These are phyloP conservation scores for Xerocomus minutiporus DNA, from an alignment of 1,284 basidiomycete species.

Conservation along the genomic window DNA sequence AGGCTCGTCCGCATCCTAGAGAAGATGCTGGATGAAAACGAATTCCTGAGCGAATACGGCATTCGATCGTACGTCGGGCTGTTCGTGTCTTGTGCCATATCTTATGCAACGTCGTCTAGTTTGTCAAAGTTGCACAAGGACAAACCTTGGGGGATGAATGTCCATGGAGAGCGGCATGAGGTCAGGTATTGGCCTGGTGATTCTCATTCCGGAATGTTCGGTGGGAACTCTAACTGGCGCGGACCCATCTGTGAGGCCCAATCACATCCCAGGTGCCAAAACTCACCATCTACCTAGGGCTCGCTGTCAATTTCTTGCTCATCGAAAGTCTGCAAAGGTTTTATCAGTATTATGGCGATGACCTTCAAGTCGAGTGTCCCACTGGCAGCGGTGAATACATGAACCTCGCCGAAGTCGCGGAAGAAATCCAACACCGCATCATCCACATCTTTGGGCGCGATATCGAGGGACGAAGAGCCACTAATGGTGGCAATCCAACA, in stretches of 20 bases:
- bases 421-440: conserved; percentile 95
- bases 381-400: conserved; percentile 94
- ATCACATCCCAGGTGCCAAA: background rate
- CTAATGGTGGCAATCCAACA: conserved; percentile 86
- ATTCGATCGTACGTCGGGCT: conserved; percentile 70
- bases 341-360: conserved; percentile 93
- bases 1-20: conserved; percentile 83
- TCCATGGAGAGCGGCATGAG: conserved; percentile 87
- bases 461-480: conserved; percentile 78
- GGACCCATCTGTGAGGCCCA: conserved; percentile 68
- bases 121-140: conserved; percentile 88
- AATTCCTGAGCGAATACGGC: conserved; percentile 93
- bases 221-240: conserved; percentile 97
- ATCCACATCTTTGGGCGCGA: conserved; percentile 96
- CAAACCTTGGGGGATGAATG: conserved; percentile 91
- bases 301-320: conserved; percentile 91
- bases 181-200: conserved; percentile 98
- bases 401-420: conserved; percentile 89
- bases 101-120: conserved; percentile 36
- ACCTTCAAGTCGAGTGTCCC: conserved; percentile 90
- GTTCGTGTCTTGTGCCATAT: background rate
- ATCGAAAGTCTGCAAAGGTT: conserved; percentile 94
- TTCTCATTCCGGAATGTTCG: conserved; percentile 96
- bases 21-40: conserved; percentile 95
- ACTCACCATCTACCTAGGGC: conserved; percentile 45